Evolutionary conservation across 257 asterid species (phyloP), one percentile per base, ranked within the genome.

Genomic region (Ballota nigra): DNA sequence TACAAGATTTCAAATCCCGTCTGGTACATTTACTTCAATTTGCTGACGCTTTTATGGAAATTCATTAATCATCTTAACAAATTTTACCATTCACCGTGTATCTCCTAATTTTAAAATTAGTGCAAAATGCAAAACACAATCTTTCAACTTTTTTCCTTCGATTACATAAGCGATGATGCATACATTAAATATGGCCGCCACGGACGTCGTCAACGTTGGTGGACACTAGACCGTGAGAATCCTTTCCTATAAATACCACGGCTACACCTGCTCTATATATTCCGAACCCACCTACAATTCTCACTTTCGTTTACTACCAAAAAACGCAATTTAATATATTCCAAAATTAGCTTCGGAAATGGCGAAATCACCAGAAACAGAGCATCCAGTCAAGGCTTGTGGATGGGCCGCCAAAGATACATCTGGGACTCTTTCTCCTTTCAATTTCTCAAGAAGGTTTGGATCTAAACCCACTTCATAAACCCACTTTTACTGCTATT

Each of bases 341-440:
- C 53, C 53, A 45, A 45, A 45, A 5, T 36, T 36, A 36, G 41
- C 41, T 29, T 29, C 34, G 34, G 5, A 45, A 47, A 47, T 47
- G 55, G 55, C 55, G 22, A 47, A 47, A 47, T 47, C 55, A 47
- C 55, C 55, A n/a, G 55, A 47, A 47, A 52, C 70, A 69, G 88
- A 81, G 74, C 88, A 81, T 59, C 89, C 87, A 11, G 59, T 83
- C 29, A 79, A 85, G 79, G 88, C 86, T 20, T 40, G 66, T 36
- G 92, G 88, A 13, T 85, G 82, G 83, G 92, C 87, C 10, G 77
- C 88, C n/a, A 83, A 73, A 60, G 92, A 85, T 67, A 9, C 80
- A 10, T 87, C 90, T 66, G 93, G 93, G 0, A 38, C 69, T 47
- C 71, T 85, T 29, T 81, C 87, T 36, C 90, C 93, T 13, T 81